Evolutionary conservation across 257 asterid genomes (phyloP), one percentile per base, ranked within the genome.

Genomic region (Petrea volubilis): DNA sequence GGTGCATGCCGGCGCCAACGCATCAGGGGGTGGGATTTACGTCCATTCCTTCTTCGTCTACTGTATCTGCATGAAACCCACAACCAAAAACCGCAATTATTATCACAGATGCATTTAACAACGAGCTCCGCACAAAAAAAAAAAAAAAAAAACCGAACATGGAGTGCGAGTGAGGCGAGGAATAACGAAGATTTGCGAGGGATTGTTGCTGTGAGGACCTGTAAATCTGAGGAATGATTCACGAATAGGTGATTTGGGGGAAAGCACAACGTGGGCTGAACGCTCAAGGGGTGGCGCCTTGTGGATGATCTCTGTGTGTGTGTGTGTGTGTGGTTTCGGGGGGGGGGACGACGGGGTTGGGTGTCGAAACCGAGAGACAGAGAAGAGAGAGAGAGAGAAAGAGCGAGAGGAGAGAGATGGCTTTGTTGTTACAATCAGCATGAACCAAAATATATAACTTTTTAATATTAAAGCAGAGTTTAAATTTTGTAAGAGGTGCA

Each of bases 1-100:
- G 67, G 83, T 84, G 89, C 89, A 84, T 82, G 90, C 73, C 55
- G 69, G 13, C 66, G 52, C 76, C 79, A 34, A 27, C 34, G 62
- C 80, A 51, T 15, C 56, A 55, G 67, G n/a, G 46, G 72, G 27
- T 20, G 63, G 52, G 70, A 76, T 71, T 75, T 74, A 82, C 90
- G 86, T 80, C 76, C 87, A 75, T 55, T 71, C 64, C 70, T 31
- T 24, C 68, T 25, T 17, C 50, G 67, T 63, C 83, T 18, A 63
- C 75, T 40, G 46, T 27, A 59, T 44, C 87, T 82, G 85, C 80
- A 85, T 80, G 68, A 77, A 74, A 72, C 70, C 74, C 74, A 59
- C 23, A 52, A 68, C 71, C 69, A 43, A 55, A 74, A 71, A 66
- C 69, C 75, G 43, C 68, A 78, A 79, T 77, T 66, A 70, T 43